A percentile compares a stretch with the other conserved stretches of the same genome.
These are phyloP conservation scores for Cubamyces sp. DNA, from an alignment of 768 basidiomycete species.

Conservation along the genomic window DNA sequence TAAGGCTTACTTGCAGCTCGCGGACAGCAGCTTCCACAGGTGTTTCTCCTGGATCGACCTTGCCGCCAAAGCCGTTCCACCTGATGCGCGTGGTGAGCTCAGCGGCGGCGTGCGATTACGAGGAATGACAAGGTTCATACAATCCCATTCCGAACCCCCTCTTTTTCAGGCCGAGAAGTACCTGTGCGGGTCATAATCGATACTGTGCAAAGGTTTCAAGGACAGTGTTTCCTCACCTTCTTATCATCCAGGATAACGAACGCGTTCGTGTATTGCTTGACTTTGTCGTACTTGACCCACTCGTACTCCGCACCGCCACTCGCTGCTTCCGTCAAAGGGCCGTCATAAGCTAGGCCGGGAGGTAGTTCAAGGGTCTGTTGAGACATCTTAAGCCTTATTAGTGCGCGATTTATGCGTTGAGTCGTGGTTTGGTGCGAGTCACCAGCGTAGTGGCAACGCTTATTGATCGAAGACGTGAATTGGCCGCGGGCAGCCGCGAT, in stretches of 20 bases:
- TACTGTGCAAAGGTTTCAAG: neutral
- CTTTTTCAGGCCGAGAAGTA: constrained; percentile 80
- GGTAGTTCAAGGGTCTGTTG: neutral
- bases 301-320: constrained; percentile 24
- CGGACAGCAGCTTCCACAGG: constrained; percentile 71
- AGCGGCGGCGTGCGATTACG: neutral
- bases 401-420: no score
- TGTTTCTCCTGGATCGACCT: constrained; percentile 78
- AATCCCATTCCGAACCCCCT: constrained; percentile 71
- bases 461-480: no score
- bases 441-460: neutral
- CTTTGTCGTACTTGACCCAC: constrained; percentile 52
- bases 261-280: constrained; percentile 68
- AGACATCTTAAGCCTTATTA: neutral
- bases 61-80: constrained; percentile 90
- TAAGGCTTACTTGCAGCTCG: constrained; percentile 57
- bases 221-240: constrained; percentile 13
- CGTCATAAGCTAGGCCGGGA: constrained; percentile 15
- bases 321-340: constrained; percentile 5
- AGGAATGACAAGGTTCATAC: constrained; percentile 41
- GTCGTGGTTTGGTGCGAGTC: neutral
- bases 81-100: constrained; percentile 40
- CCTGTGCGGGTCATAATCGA: constrained; percentile 48
- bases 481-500: neutral
- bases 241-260: constrained; percentile 57